These are phyloP conservation scores for Penicillium cinerascens DNA, from an alignment of 495 filamentous ascomycete genomes.

Conservation along the genomic window DNA sequence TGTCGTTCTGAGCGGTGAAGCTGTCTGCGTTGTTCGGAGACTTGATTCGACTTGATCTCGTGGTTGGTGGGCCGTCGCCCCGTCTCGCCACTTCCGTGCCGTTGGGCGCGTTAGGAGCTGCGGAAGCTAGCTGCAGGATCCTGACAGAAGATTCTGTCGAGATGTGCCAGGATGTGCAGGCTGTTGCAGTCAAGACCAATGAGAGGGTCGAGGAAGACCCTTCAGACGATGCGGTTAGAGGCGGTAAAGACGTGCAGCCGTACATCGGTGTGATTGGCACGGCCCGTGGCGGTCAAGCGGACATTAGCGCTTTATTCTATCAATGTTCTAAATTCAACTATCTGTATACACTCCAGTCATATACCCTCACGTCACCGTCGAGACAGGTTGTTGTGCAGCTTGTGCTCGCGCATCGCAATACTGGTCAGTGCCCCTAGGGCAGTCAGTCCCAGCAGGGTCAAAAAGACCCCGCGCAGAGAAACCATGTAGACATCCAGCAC, in stretches of 20 bases:
- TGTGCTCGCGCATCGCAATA: conserved; percentile 74
- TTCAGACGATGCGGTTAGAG: not conserved
- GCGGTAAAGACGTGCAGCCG: conserved; percentile 8
- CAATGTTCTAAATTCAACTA: conserved; percentile 3
- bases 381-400: conserved; percentile 67
- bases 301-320: not conserved
- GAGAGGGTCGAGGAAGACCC: not conserved
- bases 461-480: conserved; percentile 72
- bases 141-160: not conserved
- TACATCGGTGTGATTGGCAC: conserved; percentile 6
- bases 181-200: not conserved
- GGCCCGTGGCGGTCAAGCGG: conserved; percentile 8
- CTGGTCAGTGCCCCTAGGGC: conserved; percentile 57
- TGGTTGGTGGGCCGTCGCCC: conserved; percentile 5
- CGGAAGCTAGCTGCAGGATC: not conserved
- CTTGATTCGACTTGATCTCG: not conserved
- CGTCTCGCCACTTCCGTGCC: conserved; percentile 13
- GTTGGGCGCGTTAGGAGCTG: not conserved
- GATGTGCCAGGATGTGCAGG: not conserved
- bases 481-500: conserved; percentile 73
- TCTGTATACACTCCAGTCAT: not conserved
- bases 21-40: not conserved
- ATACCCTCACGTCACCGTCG: conserved; percentile 34
- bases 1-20: conserved; percentile 10
- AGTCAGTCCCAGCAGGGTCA: conserved; percentile 59